Evolutionary conservation across 2,329 filamentous ascomycete species (phyloP), one percentile per base, ranked within the genome.

Genomic region (Aspergillus sp.): DNA sequence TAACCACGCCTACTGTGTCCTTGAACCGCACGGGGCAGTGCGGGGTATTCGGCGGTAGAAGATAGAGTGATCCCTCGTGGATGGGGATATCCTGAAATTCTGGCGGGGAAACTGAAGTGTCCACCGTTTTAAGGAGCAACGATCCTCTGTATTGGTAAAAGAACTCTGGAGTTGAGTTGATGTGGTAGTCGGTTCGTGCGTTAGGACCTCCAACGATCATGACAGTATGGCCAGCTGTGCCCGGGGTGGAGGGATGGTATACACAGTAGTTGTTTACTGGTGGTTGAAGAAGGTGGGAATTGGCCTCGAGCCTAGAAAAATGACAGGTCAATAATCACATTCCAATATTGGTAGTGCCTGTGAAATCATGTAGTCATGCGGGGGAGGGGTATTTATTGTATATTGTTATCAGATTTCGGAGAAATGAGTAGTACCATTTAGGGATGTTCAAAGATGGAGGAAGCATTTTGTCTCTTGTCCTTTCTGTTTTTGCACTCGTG

Each of bases 221-320:
- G 50, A 90, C 90, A 61, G 96, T 97, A 66, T 94, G 90, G 28
- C 93, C 93, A 61, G 90, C 87, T 49, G 96, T 93, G 53, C 91
- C 88, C 75, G 63, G 59, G 5, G 61, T 64, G 33, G 67, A 66
- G 3, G 65, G 63, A 64, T 95, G 86, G 73, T 95, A 95, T 60
- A 97, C 88, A 72, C 90, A 96, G 75, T 93, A 94, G 73, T 97
- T 97, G 73, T 96, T 96, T 61, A 97, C 84, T 1, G 93, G 93
- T 0, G 93, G 93, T 66, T 95, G 82, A 45, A 96, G 81, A 49
- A 97, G 83, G 65, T 97, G 90, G 0, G 86, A 85, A 69, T 97
- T 97, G 65, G 90, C 81, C 59, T 88, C 78, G 33, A 98, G 83
- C 91, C 90, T 96, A 32, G 10, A 39, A 26, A 30, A 29, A 26